Percentiles rank a stretch among this genome's conserved stretches.
Conservation (phyloP, 768 basidiomycete species). For the Hygrophoropsis aurantiaca region DNA sequence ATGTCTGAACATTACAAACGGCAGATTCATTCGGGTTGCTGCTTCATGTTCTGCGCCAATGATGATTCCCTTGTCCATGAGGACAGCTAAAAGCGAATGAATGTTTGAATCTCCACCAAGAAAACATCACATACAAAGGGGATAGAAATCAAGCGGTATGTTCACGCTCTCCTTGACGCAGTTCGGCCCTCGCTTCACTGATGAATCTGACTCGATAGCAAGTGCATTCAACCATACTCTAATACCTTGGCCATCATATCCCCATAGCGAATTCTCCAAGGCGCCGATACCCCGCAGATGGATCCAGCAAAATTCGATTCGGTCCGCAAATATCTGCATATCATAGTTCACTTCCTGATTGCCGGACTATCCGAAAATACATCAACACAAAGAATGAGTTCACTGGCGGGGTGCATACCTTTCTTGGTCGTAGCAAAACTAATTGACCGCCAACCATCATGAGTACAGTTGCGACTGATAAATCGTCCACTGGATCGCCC, state of each 20-base stretch:
- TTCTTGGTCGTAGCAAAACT: conserved; percentile 84
- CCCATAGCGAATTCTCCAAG: conserved; percentile 97
- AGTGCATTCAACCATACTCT: conserved; percentile 96
- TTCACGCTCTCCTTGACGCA: conserved; percentile 92
- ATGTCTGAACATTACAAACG: conserved; percentile 91
- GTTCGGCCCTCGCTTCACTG: conserved; percentile 33
- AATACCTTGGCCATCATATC: conserved; percentile 87
- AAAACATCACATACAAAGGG: conserved; percentile 65
- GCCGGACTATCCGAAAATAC: conserved; percentile 54
- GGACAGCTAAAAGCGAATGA: conserved; percentile 60
- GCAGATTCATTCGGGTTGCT: conserved; percentile 67
- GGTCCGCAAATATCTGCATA: conserved; percentile 93
- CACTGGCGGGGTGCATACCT: conserved; percentile 45
- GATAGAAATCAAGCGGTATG: conserved; percentile 92
- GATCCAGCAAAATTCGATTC: conserved; percentile 99
- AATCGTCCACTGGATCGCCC: conserved; percentile 91
- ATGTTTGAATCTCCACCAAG: neutral
- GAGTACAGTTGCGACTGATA: conserved; percentile 90
- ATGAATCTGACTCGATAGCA: conserved; percentile 69
- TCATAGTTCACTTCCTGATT: conserved; percentile 93
- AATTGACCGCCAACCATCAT: conserved; percentile 94
- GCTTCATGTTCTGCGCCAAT: conserved; percentile 93
- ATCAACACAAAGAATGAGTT: conserved; percentile 3
- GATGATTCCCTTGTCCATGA: conserved; percentile 99
- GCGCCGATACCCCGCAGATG: conserved; percentile 91